phyloP scores from a whole-genome alignment of 495 filamentous ascomycete genomes.

The Tuber melanosporum region DNA sequence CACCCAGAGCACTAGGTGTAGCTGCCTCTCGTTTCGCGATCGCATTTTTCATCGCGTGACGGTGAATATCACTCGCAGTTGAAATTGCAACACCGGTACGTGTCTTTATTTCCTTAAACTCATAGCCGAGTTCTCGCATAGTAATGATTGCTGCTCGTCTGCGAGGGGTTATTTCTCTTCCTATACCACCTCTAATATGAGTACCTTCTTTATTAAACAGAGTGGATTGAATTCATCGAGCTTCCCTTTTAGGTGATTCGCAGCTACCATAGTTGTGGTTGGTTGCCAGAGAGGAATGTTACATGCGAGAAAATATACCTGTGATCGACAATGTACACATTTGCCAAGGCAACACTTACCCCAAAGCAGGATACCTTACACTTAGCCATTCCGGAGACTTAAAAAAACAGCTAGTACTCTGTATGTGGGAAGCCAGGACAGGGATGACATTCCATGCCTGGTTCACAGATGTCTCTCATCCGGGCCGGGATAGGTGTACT shows the following conservation, averaged over 20 bases:
- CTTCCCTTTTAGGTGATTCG: background rate
- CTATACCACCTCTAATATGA: background rate
- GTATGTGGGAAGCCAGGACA: no score
- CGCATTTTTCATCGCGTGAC: background rate
- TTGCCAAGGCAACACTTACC: no score
- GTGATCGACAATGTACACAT: no score
- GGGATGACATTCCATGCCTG: no score
- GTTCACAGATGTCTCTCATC: no score
- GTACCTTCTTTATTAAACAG: background rate
- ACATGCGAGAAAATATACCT: background rate
- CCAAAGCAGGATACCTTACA: no score
- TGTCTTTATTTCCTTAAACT: background rate
- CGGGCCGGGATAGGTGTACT: no score
- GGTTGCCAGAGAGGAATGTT: background rate
- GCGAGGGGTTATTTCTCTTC: background rate
- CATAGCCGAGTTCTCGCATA: background rate
- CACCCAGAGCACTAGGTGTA: no score
- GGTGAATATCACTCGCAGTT: constrained; percentile 6
- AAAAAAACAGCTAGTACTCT: no score
- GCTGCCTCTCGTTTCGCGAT: background rate
- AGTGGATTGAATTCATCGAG: background rate
- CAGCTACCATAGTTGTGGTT: background rate
- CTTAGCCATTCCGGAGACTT: no score
- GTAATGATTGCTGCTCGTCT: background rate
- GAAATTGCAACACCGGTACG: background rate